Evolutionary conservation across 129 eudicot species (phyloP).

Genomic region (Centella asiatica): DNA sequence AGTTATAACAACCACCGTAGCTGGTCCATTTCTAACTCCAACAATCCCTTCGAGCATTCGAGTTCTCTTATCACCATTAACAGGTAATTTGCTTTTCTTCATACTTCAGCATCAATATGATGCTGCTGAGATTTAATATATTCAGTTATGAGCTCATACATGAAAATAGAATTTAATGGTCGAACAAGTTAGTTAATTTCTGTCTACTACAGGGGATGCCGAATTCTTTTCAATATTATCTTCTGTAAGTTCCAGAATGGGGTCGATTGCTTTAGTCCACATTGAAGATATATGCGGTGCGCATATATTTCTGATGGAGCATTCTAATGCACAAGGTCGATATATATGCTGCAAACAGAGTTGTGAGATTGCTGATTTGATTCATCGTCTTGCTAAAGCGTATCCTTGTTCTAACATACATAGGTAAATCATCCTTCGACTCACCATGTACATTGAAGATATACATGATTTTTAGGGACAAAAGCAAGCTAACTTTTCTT

Average conservation of each 20-base stretch:
- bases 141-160: too few relatives aligned
- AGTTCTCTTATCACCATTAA: constrained; percentile 71
- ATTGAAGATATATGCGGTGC: constrained; percentile 81
- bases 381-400: constrained; percentile 39
- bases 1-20: constrained; percentile 65
- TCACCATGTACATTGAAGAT: background rate
- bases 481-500: background rate
- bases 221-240: constrained; percentile 36
- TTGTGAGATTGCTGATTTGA: constrained; percentile 45
- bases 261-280: constrained; percentile 86
- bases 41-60: constrained; percentile 65
- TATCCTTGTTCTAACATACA: constrained; percentile 35
- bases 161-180: too few relatives aligned
- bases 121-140: too few relatives aligned
- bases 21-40: constrained; percentile 72
- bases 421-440: constrained; percentile 29
- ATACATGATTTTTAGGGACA: background rate
- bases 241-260: constrained; percentile 84
- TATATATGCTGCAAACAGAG: constrained; percentile 61
- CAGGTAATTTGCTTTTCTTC: constrained; percentile 36
- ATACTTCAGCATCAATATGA: background rate
- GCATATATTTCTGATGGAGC: constrained; percentile 86
- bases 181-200: too few relatives aligned
- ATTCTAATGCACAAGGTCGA: constrained; percentile 50
- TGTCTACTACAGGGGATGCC: constrained; percentile 38